Percentiles rank a stretch among this genome's conserved stretches.
Conservation (phyloP, 1,284 basidiomycete genomes). For the Kalmanozyma brasiliensis region DNA sequence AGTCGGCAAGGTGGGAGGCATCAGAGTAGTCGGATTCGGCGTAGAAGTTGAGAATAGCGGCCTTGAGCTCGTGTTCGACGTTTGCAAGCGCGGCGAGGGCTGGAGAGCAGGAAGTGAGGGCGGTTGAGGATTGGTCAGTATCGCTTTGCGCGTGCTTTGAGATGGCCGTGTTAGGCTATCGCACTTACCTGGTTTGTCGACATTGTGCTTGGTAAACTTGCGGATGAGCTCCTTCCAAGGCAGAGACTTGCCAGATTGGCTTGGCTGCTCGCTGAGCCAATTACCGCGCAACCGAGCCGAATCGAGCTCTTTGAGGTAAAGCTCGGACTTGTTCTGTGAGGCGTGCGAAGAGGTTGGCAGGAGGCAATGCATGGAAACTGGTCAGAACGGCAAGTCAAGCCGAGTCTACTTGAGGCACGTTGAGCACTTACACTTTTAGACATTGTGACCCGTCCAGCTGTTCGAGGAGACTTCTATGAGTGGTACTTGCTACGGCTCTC, state of each 20-base stretch:
- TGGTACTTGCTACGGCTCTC: too few relatives aligned
- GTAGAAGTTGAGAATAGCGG: slow-evolving; percentile 39
- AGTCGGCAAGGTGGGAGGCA: slow-evolving; percentile 51
- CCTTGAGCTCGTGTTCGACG: slow-evolving; percentile 54
- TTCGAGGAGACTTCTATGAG: background rate
- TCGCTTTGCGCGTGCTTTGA: too few relatives aligned
- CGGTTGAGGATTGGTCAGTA: too few relatives aligned
- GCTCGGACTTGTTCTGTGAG: slow-evolving; percentile 51
- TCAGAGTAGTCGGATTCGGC: slow-evolving; percentile 49
- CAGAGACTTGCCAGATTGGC: slow-evolving; percentile 22
- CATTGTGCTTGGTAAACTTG: slow-evolving; percentile 68
- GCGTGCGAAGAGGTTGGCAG: background rate
- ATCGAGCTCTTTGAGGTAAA: slow-evolving; percentile 63
- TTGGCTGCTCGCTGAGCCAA: slow-evolving; percentile 50
- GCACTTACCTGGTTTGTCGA: slow-evolving; percentile 49
- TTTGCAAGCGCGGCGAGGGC: slow-evolving; percentile 39
- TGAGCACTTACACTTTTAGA: slow-evolving; percentile 41
- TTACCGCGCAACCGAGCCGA: slow-evolving; percentile 59
- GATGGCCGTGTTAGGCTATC: background rate
- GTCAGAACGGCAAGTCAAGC: too few relatives aligned
- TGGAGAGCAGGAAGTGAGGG: slow-evolving; percentile 9
- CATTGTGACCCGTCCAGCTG: slow-evolving; percentile 15
- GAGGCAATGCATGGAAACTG: too few relatives aligned
- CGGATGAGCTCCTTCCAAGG: slow-evolving; percentile 66
- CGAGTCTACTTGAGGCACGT: too few relatives aligned